Conservation (phyloP, 2,329 filamentous ascomycete genomes). For the Sporothrix mexicana region DNA sequence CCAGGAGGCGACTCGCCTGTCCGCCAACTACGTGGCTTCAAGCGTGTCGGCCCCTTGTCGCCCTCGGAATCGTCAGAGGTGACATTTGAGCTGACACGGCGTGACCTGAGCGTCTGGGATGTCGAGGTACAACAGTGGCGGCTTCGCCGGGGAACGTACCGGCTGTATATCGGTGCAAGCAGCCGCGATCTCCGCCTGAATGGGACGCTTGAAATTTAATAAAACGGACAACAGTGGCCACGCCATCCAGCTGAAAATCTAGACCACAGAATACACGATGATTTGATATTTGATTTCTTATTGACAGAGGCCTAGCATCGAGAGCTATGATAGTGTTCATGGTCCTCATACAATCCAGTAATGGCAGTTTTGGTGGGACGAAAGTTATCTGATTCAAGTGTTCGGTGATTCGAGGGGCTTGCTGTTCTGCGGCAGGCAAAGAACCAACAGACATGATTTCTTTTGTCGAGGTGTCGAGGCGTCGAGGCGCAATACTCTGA, state of each 20-base stretch:
- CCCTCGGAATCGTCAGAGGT: conserved; percentile 52
- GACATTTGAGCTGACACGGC: conserved; percentile 61
- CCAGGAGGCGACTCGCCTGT: conserved; percentile 28
- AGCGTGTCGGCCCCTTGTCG: conserved; percentile 58
- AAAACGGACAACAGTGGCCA: background rate
- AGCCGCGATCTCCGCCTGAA: conserved; percentile 50
- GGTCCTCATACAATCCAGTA: background rate
- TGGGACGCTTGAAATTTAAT: conserved; percentile 36
- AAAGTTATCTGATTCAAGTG: background rate
- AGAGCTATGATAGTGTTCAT: no score
- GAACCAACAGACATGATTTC: background rate
- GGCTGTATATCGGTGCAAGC: conserved; percentile 51
- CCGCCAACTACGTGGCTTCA: conserved; percentile 67
- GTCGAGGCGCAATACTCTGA: background rate
- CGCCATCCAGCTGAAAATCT: background rate
- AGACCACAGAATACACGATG: background rate
- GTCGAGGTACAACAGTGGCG: conserved; percentile 65
- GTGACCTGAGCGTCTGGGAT: conserved; percentile 72
- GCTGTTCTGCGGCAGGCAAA: conserved; percentile 9
- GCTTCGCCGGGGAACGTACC: conserved; percentile 51
- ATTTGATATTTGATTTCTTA: background rate
- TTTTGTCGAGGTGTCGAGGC: background rate
- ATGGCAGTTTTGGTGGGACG: background rate
- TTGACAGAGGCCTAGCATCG: no score
- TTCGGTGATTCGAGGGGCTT: background rate